Conservation (phyloP, 306 rosid species). For the Vicia sativa region DNA sequence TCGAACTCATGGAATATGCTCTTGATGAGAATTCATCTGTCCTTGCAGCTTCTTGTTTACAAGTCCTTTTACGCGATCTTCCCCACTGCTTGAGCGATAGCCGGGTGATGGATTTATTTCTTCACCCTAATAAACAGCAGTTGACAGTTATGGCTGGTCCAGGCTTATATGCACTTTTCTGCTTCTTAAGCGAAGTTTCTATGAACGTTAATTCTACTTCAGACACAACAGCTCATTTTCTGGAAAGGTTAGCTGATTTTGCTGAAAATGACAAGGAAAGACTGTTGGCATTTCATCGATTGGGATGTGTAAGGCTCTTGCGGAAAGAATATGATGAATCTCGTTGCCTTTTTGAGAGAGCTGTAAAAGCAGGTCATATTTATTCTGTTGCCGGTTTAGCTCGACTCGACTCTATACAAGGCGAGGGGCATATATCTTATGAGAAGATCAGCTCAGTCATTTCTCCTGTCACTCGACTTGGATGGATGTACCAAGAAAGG, state of each 20-base stretch:
- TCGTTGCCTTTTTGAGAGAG: slow-evolving; percentile 62
- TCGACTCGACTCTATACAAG: slow-evolving; percentile 63
- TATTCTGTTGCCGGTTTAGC: slow-evolving; percentile 82
- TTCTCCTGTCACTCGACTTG: slow-evolving; percentile 58
- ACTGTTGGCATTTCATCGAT: slow-evolving; percentile 67
- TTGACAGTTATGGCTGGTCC: slow-evolving; percentile 73
- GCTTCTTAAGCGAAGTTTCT: slow-evolving; percentile 82
- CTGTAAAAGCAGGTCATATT: slow-evolving; percentile 79
- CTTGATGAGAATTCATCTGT: slow-evolving; percentile 68
- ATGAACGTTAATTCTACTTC: slow-evolving; percentile 68
- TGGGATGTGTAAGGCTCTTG: slow-evolving; percentile 73
- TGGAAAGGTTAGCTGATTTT: slow-evolving; percentile 65
- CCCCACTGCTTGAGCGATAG: slow-evolving; percentile 68
- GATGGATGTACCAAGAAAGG: slow-evolving; percentile 95
- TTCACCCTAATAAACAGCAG: slow-evolving; percentile 59
- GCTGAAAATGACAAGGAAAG: slow-evolving; percentile 74
- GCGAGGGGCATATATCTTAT: slow-evolving; percentile 63
- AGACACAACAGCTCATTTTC: slow-evolving; percentile 70
- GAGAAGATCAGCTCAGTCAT: slow-evolving; percentile 75
- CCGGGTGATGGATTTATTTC: slow-evolving; percentile 66
- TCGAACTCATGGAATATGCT: slow-evolving; percentile 81
- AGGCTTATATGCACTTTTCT: slow-evolving; percentile 73
- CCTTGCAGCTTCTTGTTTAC: slow-evolving; percentile 84
- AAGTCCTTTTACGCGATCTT: slow-evolving; percentile 73
- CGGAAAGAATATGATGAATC: slow-evolving; percentile 84